Evolutionary conservation across 495 filamentous ascomycete genomes (phyloP), one percentile per base, ranked within the genome.

Genomic region (Annulohypoxylon moriforme): DNA sequence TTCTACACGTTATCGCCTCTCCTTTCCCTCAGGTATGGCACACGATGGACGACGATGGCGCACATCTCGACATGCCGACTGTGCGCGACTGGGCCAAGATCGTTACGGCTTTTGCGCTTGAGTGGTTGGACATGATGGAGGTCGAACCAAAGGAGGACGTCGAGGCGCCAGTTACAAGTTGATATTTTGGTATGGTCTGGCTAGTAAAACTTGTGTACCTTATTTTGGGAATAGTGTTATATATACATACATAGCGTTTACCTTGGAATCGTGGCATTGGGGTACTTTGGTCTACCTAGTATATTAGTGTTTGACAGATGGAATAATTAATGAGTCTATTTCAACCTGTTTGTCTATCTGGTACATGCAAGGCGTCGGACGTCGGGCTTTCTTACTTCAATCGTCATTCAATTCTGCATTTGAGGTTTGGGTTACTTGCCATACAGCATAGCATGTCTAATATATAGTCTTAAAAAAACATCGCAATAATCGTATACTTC

Each of bases 71-170:
- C 80, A 79, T 91, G 72, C 84, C 89, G 11, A 97, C 93, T 0
- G 89, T 94, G 33, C 87, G 93, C 76, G 96, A 99, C 76, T 99
- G 96, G 96, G 87, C 90, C 52, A 86, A 85, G 69, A 87, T 99
- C 16, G 78, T 93, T 29, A 90, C 91, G 5, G 94, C 89, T 3
- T 99, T 98, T 85, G 87, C 91, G 44, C 92, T 90, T 0, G 96
- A 97, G 79, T 98, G 94, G 93, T 89, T 99, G 89, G 96, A 96
- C 63, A 75, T 97, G 68, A 94, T 96, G 65, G 91, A 89, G 2
- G 89, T 86, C 55, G 81, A 94, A 31, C 74, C 76, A 22, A 72
- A 74, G 16, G 64, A 71, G 3, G 68, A 64, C 0, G 33, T 11
- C 22, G 27, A 44, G 18, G 22, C 52, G 14, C n/a, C 50, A 55